A percentile compares a stretch with the other conserved stretches of the same genome.
Conservation (phyloP, 371 early-diverging fungal species). For the Mortierella sp. region DNA sequence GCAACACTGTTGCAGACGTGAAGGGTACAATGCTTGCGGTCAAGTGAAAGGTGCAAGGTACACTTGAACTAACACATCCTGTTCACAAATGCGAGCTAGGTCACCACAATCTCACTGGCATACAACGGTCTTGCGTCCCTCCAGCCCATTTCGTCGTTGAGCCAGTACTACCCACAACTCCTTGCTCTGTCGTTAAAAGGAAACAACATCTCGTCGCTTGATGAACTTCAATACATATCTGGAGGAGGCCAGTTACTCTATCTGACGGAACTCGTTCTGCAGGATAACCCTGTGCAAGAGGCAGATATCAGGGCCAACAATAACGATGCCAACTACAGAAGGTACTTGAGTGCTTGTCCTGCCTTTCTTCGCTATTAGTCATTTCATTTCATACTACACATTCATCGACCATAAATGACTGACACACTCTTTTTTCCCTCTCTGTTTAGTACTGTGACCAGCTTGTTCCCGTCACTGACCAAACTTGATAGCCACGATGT, state of each 20-base stretch:
- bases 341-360: constrained; percentile 21
- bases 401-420: not conserved
- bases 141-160: constrained; percentile 22
- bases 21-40: not conserved
- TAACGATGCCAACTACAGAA: constrained; percentile 37
- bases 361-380: not conserved
- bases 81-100: constrained; percentile 5
- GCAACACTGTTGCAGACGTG: not conserved
- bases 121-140: constrained; percentile 36
- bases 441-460: constrained; percentile 16
- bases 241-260: constrained; percentile 23
- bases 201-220: constrained; percentile 25
- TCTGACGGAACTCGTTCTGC: constrained; percentile 37
- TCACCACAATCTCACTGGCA: constrained; percentile 34
- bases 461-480: constrained; percentile 25
- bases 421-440: not conserved
- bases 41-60: too few relatives aligned
- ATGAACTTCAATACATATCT: constrained; percentile 32
- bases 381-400: not conserved
- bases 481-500: constrained; percentile 34
- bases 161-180: constrained; percentile 34
- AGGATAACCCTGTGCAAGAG: constrained; percentile 43
- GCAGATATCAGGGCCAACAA: constrained; percentile 17
- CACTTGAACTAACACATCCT: not conserved
- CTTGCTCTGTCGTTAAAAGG: constrained; percentile 34